Evolutionary conservation across 192 early-diverging fungal species (phyloP).

Genomic region (Coemansia sp.): DNA sequence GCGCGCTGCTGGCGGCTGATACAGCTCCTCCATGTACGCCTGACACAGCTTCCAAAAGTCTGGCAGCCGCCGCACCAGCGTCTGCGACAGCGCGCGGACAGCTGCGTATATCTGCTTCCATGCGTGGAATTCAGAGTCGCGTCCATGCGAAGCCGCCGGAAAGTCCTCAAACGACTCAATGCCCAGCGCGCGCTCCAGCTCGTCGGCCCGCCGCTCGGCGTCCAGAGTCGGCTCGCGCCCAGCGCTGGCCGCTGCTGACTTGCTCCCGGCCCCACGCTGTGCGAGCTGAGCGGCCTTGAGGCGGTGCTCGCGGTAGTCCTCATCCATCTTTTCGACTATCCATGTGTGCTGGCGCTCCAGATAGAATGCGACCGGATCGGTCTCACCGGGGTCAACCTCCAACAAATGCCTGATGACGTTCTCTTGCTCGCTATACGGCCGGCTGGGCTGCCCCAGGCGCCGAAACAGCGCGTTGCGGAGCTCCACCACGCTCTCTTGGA

Average conservation of each 20-base stretch:
- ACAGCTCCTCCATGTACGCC: constrained; percentile 82
- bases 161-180: constrained; percentile 45
- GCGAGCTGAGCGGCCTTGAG: constrained; percentile 38
- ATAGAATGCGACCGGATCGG: constrained; percentile 86
- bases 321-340: constrained; percentile 72
- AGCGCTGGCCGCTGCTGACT: neutral
- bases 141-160: constrained; percentile 35
- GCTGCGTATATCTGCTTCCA: constrained; percentile 69
- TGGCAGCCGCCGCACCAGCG: constrained; percentile 69
- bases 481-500: constrained; percentile 73
- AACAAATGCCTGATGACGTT: constrained; percentile 71
- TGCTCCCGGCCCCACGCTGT: neutral
- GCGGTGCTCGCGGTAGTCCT: constrained; percentile 60
- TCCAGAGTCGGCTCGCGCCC: constrained; percentile 10
- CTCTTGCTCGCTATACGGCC: constrained; percentile 84
- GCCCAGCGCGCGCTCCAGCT: constrained; percentile 33
- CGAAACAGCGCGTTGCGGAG: constrained; percentile 70
- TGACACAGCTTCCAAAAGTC: constrained; percentile 92
- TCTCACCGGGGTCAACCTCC: constrained; percentile 59
- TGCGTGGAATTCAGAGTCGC: constrained; percentile 51
- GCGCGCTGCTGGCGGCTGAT: constrained; percentile 41
- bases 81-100: constrained; percentile 73
- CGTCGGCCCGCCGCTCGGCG: constrained; percentile 32
- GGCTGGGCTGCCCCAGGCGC: constrained; percentile 70
- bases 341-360: constrained; percentile 83